Conservation (phyloP, 306 rosid species). For the Dryas drummondii region DNA sequence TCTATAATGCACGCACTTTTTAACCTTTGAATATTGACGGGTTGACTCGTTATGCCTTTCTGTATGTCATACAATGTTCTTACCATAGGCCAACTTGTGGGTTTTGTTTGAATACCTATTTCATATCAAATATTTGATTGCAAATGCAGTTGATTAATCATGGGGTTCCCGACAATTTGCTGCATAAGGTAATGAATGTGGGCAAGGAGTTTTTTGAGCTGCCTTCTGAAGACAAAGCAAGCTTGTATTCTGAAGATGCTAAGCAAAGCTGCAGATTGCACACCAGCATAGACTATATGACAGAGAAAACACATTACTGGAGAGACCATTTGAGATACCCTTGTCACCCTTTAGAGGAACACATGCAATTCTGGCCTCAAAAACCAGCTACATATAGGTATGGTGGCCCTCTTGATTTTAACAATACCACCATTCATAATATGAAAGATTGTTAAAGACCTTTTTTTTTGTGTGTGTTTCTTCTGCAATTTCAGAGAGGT, state of each 20-base stretch:
- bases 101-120: not conserved
- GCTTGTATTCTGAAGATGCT: conserved; percentile 13
- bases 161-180: not conserved
- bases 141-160: conserved; percentile 20
- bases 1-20: too few species aligned
- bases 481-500: not conserved
- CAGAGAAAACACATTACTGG: conserved; percentile 21
- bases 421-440: too few species aligned
- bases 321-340: conserved; percentile 13
- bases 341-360: conserved; percentile 26
- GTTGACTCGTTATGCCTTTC: too few species aligned
- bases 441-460: too few species aligned
- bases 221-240: conserved; percentile 19
- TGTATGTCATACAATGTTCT: too few species aligned
- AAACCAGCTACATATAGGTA: conserved; percentile 14
- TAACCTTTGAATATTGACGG: too few species aligned
- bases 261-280: conserved; percentile 18
- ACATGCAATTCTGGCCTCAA: conserved; percentile 19
- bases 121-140: not conserved
- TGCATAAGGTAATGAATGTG: conserved; percentile 1
- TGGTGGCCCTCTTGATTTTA: not conserved
- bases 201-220: conserved; percentile 20
- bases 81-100: not conserved
- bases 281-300: conserved; percentile 16
- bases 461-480: not conserved